A percentile compares a stretch with the other conserved stretches of the same genome.
Evolutionary conservation across 2,329 filamentous ascomycete genomes (phyloP).

Genomic region (Zymoseptoria ardabiliae): DNA sequence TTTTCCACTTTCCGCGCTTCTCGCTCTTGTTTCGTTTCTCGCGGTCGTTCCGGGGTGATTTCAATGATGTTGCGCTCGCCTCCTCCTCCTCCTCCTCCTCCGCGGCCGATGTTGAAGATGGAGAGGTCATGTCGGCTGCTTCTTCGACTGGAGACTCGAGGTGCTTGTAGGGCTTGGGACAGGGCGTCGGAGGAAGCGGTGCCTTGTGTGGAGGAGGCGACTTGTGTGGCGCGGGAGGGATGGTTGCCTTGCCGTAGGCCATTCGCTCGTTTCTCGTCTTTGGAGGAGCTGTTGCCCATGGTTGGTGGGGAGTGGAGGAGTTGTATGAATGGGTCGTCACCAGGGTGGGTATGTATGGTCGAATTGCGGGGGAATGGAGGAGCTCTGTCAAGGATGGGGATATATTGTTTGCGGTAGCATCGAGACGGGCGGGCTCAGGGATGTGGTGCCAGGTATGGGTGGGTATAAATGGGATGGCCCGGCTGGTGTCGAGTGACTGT

Average conservation of each 20-base stretch:
- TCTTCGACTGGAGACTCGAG: constrained; percentile 27
- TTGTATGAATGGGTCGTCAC: neutral
- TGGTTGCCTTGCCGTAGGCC: constrained; percentile 5
- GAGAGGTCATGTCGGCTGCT: constrained; percentile 52
- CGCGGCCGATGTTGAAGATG: constrained; percentile 48
- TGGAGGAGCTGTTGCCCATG: constrained; percentile 45
- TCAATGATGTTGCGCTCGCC: constrained; percentile 44
- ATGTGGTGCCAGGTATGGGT: neutral
- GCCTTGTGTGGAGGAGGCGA: constrained; percentile 18
- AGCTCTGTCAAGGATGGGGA: neutral
- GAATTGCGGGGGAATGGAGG: neutral
- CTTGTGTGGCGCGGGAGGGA: neutral
- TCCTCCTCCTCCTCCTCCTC: constrained; percentile 35
- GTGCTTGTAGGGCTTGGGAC: neutral
- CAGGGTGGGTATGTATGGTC: neutral
- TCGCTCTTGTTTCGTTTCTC: constrained; percentile 85
- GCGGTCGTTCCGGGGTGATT: constrained; percentile 50
- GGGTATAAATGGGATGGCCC: neutral
- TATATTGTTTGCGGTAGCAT: constrained; percentile 8
- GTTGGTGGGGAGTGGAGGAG: constrained; percentile 16
- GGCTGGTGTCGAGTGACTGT: neutral
- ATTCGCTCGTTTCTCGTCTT: constrained; percentile 35
- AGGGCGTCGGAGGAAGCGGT: neutral
- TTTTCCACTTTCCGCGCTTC: constrained; percentile 80
- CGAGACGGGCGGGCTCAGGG: neutral